Evolutionary conservation across 106 monocot genomes (phyloP).

Genomic region (Acorus gramineus): DNA sequence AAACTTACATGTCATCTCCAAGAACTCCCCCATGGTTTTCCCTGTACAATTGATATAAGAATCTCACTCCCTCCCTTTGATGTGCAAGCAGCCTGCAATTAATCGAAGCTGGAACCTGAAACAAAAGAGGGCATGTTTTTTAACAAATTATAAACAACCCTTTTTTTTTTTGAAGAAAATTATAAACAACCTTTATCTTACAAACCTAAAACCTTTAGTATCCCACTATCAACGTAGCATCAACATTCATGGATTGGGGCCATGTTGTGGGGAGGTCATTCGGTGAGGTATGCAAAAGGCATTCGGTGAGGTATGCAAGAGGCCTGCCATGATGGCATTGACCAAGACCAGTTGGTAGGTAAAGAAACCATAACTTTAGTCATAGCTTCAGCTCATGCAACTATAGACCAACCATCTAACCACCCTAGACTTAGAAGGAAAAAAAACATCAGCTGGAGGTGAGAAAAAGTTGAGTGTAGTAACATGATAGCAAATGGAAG

Average conservation of each 20-base stretch:
- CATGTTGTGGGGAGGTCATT: too few species aligned
- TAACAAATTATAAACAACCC: not conserved
- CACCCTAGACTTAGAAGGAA: not conserved
- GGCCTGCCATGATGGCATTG: too few species aligned
- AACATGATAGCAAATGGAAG: too few species aligned
- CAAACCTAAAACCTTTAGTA: too few species aligned
- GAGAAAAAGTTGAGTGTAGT: too few species aligned
- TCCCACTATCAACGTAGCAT: too few species aligned
- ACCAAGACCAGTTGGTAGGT: too few species aligned
- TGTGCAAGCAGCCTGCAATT: constrained; percentile 85
- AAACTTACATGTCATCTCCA: constrained; percentile 93
- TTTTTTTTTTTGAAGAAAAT: not conserved
- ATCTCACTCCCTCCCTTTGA: constrained; percentile 79
- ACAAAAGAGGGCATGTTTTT: constrained; percentile 1
- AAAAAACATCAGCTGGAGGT: not conserved
- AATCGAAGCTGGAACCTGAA: constrained; percentile 84
- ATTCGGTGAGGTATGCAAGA: too few species aligned
- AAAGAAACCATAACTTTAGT: too few species aligned
- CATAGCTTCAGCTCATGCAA: not conserved
- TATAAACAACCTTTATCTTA: not conserved
- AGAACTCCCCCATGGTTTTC: constrained; percentile 90
- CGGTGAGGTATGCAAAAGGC: too few species aligned
- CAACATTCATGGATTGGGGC: too few species aligned
- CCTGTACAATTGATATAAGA: constrained; percentile 67
- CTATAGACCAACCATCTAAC: not conserved